These are phyloP conservation scores for Cytospora piceae DNA, from an alignment of 2,329 filamentous ascomycete species.

Conservation along the genomic window DNA sequence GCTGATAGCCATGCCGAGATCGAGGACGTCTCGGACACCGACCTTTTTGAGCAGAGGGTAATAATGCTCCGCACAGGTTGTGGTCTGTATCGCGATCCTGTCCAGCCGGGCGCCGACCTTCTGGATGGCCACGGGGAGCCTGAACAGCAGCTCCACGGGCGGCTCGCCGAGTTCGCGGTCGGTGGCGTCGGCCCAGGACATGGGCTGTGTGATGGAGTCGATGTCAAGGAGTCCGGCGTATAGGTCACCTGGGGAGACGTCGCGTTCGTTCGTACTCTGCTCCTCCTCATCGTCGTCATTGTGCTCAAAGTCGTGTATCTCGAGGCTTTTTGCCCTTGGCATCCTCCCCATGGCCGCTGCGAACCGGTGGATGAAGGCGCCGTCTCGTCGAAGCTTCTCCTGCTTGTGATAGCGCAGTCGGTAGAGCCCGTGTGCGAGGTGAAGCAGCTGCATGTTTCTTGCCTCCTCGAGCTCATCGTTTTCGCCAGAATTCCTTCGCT, in stretches of 20 bases:
- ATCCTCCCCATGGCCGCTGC: conserved; percentile 21
- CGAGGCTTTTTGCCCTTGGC: conserved; percentile 18
- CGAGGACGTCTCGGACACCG: neutral
- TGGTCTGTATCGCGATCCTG: conserved; percentile 20
- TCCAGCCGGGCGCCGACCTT: conserved; percentile 13
- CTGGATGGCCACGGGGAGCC: conserved; percentile 7
- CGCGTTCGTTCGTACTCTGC: neutral
- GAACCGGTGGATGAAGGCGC: conserved; percentile 17
- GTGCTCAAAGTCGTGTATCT: conserved; percentile 20
- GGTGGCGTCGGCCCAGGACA: conserved; percentile 20
- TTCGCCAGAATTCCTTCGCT: conserved; percentile 3
- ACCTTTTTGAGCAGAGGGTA: conserved; percentile 5
- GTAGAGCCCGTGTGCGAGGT: conserved; percentile 21
- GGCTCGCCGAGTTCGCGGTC: conserved; percentile 5
- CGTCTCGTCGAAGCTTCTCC: conserved; percentile 9
- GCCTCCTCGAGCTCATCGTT: conserved; percentile 8
- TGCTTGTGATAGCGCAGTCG: conserved; percentile 17
- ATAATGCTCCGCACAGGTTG: conserved; percentile 17
- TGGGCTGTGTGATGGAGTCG: conserved; percentile 22
- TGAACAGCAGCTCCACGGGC: conserved; percentile 11
- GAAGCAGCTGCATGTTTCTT: neutral
- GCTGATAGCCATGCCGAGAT: conserved; percentile 7
- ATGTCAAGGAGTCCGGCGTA: conserved; percentile 21
- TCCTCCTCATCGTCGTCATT: neutral
- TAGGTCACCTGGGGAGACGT: neutral